Base-by-base conservation (phyloP, 805 yeast genomes). In the Lipomyces spencermartinsiae region DNA sequence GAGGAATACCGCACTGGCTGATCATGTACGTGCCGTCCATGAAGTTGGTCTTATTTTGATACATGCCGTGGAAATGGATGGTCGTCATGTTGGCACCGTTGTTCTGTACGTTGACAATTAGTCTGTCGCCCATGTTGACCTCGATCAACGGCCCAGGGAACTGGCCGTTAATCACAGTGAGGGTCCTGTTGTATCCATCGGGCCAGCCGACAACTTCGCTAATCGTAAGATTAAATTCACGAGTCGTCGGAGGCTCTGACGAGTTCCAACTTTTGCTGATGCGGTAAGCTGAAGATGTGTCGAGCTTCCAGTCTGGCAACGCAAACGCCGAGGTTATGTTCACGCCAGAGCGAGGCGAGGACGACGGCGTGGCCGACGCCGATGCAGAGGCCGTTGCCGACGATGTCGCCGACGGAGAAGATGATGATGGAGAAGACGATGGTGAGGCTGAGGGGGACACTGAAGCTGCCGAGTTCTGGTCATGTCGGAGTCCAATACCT, bases 1-100 rank as follows among this genome's bases (percentile, higher is more conserved):
- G 90, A 14, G 90, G 88, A 73, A 92, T 89, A 31, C 97, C 96
- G 84, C 98, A 94, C 80, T 93, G 97, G 39, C 91, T 86, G 59
- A 93, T 83, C 86, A 86, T 83, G 74, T 89, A 89, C 12, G 97
- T 94, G 69, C 98, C 98, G 78, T 94, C 98, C 93, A 90, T 90
- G 76, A 85, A 89, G 74, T 78, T 83, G 16, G 93, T 80, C 35
- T 90, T 91, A 71, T 87, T 84, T 80, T 89, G 92, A 86, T 90
- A 94, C 76, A 93, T 77, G 63, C 98, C 98, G 80, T 94, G 98
- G 88, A 92, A 92, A 81, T 94, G 99, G 74, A 93, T 79, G 3
- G 94, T 80, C 53, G 97, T 91, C 79, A 87, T 87, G 58, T 85
- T 82, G 75, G 86, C 85, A 19, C 76, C 82, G 22, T 92, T 91